Conservation (phyloP, 768 basidiomycete genomes). For the Suillus weaverae region DNA sequence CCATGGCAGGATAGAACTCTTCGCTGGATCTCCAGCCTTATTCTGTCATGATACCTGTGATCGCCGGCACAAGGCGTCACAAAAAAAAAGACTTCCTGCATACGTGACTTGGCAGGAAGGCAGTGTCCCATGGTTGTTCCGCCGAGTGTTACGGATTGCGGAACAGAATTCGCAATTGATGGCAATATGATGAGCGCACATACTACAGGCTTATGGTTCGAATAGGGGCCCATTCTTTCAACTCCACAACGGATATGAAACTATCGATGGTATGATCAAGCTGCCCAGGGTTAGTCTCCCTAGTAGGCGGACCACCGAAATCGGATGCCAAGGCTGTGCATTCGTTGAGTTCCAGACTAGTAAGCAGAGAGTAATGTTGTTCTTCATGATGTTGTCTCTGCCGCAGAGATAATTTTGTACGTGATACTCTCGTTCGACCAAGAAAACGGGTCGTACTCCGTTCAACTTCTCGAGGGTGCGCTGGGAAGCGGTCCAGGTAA, state of each 20-base stretch:
- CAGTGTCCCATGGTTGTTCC: constrained; percentile 74
- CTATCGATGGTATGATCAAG: neutral
- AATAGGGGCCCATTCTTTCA: constrained; percentile 55
- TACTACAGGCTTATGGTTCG: constrained; percentile 57
- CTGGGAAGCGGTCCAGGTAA: neutral
- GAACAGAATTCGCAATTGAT: constrained; percentile 69
- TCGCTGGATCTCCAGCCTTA: constrained; percentile 55
- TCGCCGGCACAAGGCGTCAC: constrained; percentile 78
- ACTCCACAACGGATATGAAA: neutral
- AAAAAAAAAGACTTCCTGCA: constrained; percentile 63
- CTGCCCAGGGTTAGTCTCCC: neutral
- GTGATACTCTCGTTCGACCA: constrained; percentile 40
- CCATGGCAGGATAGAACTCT: constrained; percentile 34
- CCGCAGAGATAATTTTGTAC: constrained; percentile 67
- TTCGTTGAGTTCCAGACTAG: constrained; percentile 28
- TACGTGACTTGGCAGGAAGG: constrained; percentile 58
- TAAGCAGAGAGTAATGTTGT: constrained; percentile 59
- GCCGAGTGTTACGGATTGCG: constrained; percentile 52
- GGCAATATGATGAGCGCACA: constrained; percentile 54
- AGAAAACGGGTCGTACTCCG: constrained; percentile 7
- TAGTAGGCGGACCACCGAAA: neutral
- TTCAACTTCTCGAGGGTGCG: neutral
- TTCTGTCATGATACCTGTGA: constrained; percentile 61
- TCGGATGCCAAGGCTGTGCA: neutral
- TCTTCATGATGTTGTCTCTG: constrained; percentile 50